Conservation (phyloP, 345 rosid species). For the Capsella bursapastoris region DNA sequence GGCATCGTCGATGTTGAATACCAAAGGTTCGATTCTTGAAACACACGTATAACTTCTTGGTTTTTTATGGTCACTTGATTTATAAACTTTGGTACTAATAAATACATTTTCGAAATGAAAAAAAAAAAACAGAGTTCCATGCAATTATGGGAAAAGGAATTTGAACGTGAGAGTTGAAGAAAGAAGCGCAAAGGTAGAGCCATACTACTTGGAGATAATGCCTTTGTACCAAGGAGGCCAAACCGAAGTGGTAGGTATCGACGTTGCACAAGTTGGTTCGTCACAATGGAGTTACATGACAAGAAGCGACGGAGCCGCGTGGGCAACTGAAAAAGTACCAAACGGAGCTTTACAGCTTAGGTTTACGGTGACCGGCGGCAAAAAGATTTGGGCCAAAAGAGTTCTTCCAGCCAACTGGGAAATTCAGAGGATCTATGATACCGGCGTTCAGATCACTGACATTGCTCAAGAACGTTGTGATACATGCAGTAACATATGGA, state of each 20-base stretch:
- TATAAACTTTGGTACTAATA: not conserved
- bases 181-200: slow-evolving; percentile 59
- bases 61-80: not conserved
- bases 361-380: slow-evolving; percentile 72
- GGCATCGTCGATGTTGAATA: slow-evolving; percentile 74
- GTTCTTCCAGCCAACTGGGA: slow-evolving; percentile 80
- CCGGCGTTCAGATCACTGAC: slow-evolving; percentile 74
- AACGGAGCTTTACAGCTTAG: slow-evolving; percentile 74
- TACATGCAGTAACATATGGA: slow-evolving; percentile 63
- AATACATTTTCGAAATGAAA: not conserved
- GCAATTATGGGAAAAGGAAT: slow-evolving; percentile 66
- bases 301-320: slow-evolving; percentile 74
- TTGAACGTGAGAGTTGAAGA: slow-evolving; percentile 85
- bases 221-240: slow-evolving; percentile 92
- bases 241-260: slow-evolving; percentile 77
- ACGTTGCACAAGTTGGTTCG: slow-evolving; percentile 74
- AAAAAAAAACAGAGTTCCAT: slow-evolving; percentile 67
- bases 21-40: slow-evolving; percentile 48
- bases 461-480: slow-evolving; percentile 85
- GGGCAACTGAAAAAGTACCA: slow-evolving; percentile 74
- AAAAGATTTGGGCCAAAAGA: slow-evolving; percentile 68
- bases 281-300: slow-evolving; percentile 72
- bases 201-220: slow-evolving; percentile 72
- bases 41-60: not conserved
- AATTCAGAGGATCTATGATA: slow-evolving; percentile 57